Base-by-base conservation (phyloP, 108 stramenopile genomes). In the Nitzschia sp. region DNA sequence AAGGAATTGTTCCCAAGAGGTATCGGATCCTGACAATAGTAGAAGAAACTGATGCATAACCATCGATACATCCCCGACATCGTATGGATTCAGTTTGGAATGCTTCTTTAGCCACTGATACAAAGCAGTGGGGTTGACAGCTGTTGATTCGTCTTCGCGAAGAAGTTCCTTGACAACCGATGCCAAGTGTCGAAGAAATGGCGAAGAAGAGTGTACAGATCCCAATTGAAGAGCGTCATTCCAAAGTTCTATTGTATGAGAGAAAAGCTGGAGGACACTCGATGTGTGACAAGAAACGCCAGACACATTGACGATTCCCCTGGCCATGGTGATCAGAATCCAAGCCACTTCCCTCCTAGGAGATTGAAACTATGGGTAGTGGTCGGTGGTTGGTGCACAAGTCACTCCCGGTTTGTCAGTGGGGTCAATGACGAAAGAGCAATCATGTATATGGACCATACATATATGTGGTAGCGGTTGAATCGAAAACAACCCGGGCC, bases 281-380 rank as follows among this genome's bases (percentile, higher is more conserved):
- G 81, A 41, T 11, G 78, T 25, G 58, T 82, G 81, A 62, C 81
- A 82, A 7, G 77, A 70, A 20, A 71, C 69, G 11, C 65, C 73
- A 1, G 73, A 71, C 1, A 78, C 70, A 69, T 82, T 82, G 40
- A 41, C 19, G 53, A 78, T 78, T n/a, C 81, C 77, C 61, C 70
- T 48, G 46, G 19, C 51, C 53, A 42, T 54, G 29, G 29, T 1
- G 1, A 5, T 1, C 1, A 5, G 29, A 34, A 34, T 34, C 29
- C 5, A 5, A n/a, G n/a, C n/a, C n/a, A n/a, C n/a, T n/a, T n/a
- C n/a, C n/a, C n/a, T n/a, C n/a, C n/a, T n/a, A 5, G 29, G 5
- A 34, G 29, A 5, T 34, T 1, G 29, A 34, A 34, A 34, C 3
- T 34, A 34, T 5, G 3, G 29, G 29, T 34, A 34, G 29, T 34